Evolutionary conservation across 768 basidiomycete species (phyloP).

Genomic region (Boletellus emodensis): DNA sequence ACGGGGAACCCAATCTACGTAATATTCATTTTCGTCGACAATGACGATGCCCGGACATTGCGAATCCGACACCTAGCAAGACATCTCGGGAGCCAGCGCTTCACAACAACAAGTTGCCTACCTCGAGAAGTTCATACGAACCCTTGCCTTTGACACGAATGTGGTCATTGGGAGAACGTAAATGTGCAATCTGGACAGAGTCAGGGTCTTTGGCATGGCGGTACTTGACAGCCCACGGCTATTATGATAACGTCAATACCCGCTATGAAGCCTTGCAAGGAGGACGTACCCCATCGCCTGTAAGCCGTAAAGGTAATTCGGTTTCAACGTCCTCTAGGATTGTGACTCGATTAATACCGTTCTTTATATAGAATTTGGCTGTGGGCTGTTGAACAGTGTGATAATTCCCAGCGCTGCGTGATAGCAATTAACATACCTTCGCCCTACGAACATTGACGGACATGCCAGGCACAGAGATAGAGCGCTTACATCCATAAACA

Average conservation of each 20-base stretch:
- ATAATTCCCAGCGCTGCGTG: not conserved
- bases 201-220: constrained; percentile 46
- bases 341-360: constrained; percentile 50
- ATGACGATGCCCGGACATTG: constrained; percentile 79
- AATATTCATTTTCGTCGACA: constrained; percentile 55
- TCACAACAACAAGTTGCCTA: constrained; percentile 27
- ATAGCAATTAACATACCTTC: constrained; percentile 46
- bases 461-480: constrained; percentile 71
- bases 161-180: constrained; percentile 65
- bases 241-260: constrained; percentile 1
- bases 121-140: constrained; percentile 68
- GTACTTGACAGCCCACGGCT: constrained; percentile 91
- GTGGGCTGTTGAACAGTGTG: constrained; percentile 56
- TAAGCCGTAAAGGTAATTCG: constrained; percentile 76
- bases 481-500: constrained; percentile 78
- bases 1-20: constrained; percentile 74
- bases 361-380: constrained; percentile 76
- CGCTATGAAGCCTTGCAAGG: not conserved
- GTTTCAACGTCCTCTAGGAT: constrained; percentile 74
- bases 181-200: constrained; percentile 36
- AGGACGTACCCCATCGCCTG: constrained; percentile 78
- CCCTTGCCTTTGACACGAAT: constrained; percentile 75
- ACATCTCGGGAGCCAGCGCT: not conserved
- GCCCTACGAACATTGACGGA: constrained; percentile 80
- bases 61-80: constrained; percentile 65